Conservation (phyloP, 1,284 basidiomycete genomes). For the Trametes sp. region DNA sequence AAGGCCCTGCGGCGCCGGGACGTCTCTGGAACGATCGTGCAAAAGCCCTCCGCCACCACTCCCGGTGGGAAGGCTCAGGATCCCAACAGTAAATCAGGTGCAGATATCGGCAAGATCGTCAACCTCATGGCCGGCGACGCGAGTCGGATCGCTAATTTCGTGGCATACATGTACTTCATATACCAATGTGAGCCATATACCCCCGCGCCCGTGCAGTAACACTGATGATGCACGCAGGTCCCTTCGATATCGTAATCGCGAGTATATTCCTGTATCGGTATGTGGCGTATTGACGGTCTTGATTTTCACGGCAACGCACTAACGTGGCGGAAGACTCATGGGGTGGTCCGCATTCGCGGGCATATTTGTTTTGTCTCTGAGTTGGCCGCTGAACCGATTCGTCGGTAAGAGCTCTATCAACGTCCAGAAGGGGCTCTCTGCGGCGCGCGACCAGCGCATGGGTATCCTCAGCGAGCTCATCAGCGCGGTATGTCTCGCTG, state of each 20-base stretch:
- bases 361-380: conserved; percentile 72
- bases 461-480: conserved; percentile 88
- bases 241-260: conserved; percentile 84
- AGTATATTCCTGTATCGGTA: conserved; percentile 82
- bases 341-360: conserved; percentile 88
- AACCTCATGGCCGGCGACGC: conserved; percentile 81
- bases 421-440: conserved; percentile 77
- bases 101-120: conserved; percentile 80
- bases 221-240: conserved; percentile 49
- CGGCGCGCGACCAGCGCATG: conserved; percentile 87
- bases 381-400: conserved; percentile 78
- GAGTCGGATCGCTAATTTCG: conserved; percentile 59
- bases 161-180: conserved; percentile 64
- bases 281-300: conserved; percentile 47
- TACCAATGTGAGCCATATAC: conserved; percentile 75
- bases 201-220: conserved; percentile 59
- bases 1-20: conserved; percentile 90
- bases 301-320: conserved; percentile 38
- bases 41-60: conserved; percentile 42
- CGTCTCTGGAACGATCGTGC: conserved; percentile 73
- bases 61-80: conserved; percentile 58
- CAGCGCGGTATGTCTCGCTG: conserved; percentile 53
- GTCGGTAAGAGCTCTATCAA: conserved; percentile 66
- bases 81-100: conserved; percentile 69
- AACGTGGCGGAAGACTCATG: conserved; percentile 61